These are phyloP conservation scores for Rhazya stricta DNA, from an alignment of 257 asterid genomes.

Conservation along the genomic window DNA sequence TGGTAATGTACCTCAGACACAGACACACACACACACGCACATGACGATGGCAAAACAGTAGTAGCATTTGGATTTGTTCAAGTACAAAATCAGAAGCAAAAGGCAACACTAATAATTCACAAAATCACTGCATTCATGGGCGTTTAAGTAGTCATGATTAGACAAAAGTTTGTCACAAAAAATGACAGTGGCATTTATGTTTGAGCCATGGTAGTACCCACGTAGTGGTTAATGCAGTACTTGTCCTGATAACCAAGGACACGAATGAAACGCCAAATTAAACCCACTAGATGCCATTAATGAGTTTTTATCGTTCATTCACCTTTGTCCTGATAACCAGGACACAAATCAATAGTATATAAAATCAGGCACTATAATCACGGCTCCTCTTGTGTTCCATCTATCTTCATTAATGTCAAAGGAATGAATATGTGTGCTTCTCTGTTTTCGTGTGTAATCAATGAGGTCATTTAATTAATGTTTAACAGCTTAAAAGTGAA, in stretches of 20 bases:
- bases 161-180: background rate
- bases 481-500: constrained; percentile 26
- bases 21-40: too few species aligned
- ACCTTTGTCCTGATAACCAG: too few species aligned
- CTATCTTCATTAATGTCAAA: background rate
- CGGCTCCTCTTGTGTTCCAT: constrained; percentile 17
- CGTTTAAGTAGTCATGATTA: background rate
- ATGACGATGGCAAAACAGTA: too few species aligned
- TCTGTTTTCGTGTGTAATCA: background rate
- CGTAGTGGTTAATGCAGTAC: background rate
- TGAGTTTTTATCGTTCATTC: too few species aligned
- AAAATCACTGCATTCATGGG: background rate
- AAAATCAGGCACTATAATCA: constrained; percentile 21
- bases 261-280: background rate
- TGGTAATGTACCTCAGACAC: too few species aligned
- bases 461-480: constrained; percentile 18
- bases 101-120: background rate
- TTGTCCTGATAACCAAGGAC: background rate
- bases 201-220: background rate
- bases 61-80: too few species aligned
- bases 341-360: background rate
- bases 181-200: background rate
- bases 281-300: background rate
- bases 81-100: background rate
- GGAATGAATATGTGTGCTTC: background rate